phyloP scores from a whole-genome alignment of 2,329 filamentous ascomycete genomes.

The Phaeosphaeriaceae sp. region DNA sequence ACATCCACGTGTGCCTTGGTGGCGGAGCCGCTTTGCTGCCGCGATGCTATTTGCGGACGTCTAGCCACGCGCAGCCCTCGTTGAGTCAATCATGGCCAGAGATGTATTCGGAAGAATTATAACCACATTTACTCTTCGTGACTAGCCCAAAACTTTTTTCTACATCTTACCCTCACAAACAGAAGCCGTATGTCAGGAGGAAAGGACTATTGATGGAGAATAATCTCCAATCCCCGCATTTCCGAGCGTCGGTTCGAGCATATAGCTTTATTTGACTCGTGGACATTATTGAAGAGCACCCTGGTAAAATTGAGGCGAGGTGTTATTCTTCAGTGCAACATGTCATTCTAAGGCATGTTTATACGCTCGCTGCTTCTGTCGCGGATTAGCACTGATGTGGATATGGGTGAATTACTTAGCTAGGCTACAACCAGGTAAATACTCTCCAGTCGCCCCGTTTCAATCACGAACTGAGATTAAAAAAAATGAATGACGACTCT shows the following conservation, averaged over 20 bases:
- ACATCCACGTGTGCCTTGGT: not conserved
- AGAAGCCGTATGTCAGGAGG: no score
- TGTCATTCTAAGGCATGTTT: constrained; percentile 17
- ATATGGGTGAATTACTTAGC: constrained; percentile 4
- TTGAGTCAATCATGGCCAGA: no score
- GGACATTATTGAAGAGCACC: constrained; percentile 16
- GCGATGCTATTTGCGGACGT: no score
- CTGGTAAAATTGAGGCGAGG: constrained; percentile 23
- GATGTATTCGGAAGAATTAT: no score
- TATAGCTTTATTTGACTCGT: constrained; percentile 35
- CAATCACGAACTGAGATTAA: constrained; percentile 21
- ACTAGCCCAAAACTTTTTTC: no score
- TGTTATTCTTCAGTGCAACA: constrained; percentile 4
- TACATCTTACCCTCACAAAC: no score
- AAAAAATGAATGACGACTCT: constrained; percentile 21
- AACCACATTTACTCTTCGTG: not conserved
- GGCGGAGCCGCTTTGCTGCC: no score
- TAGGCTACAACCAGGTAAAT: constrained; percentile 6
- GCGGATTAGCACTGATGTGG: constrained; percentile 3
- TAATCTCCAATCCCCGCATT: not conserved
- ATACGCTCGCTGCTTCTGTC: constrained; percentile 5
- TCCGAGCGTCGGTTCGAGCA: constrained; percentile 14
- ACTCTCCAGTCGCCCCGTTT: constrained; percentile 17
- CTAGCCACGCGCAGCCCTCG: no score
- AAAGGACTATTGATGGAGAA: constrained; percentile 28